A percentile compares a stretch with the other conserved stretches of the same genome.
Conservation (phyloP, 2,329 filamentous ascomycete genomes). For the Neonectria punicea region DNA sequence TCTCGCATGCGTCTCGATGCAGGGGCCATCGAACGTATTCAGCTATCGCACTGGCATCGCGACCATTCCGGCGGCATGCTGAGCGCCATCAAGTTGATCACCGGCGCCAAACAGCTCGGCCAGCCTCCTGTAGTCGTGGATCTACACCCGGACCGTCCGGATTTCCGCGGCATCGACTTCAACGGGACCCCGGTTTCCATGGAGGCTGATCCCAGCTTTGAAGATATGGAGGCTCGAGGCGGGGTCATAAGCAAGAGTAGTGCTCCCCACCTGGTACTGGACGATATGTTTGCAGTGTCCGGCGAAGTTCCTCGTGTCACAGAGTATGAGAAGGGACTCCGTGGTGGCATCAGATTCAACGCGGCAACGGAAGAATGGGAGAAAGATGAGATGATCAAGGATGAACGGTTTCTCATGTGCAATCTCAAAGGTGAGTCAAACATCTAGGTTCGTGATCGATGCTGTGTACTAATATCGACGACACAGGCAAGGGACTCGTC, state of each 20-base stretch:
- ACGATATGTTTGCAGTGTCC: conserved; percentile 62
- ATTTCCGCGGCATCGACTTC: conserved; percentile 59
- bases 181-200: conserved; percentile 55
- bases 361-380: conserved; percentile 54
- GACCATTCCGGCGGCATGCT: conserved; percentile 65
- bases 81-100: conserved; percentile 59
- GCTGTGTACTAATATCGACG: background rate
- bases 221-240: conserved; percentile 50
- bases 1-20: conserved; percentile 40
- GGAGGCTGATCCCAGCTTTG: conserved; percentile 62
- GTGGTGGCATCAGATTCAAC: conserved; percentile 56
- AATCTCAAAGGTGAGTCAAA: conserved; percentile 56
- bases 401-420: conserved; percentile 65
- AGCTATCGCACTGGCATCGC: conserved; percentile 65
- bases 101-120: conserved; percentile 45
- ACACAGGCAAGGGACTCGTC: conserved; percentile 54
- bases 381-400: conserved; percentile 59
- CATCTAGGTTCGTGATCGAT: background rate
- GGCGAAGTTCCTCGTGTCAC: conserved; percentile 63
- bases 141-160: conserved; percentile 63
- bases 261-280: conserved; percentile 57
- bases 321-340: conserved; percentile 60
- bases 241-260: conserved; percentile 49
- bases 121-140: conserved; percentile 52
- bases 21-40: conserved; percentile 54